Evolutionary conservation across 129 eudicot species (phyloP), one percentile per base, ranked within the genome.

Genomic region (Arctium minus): DNA sequence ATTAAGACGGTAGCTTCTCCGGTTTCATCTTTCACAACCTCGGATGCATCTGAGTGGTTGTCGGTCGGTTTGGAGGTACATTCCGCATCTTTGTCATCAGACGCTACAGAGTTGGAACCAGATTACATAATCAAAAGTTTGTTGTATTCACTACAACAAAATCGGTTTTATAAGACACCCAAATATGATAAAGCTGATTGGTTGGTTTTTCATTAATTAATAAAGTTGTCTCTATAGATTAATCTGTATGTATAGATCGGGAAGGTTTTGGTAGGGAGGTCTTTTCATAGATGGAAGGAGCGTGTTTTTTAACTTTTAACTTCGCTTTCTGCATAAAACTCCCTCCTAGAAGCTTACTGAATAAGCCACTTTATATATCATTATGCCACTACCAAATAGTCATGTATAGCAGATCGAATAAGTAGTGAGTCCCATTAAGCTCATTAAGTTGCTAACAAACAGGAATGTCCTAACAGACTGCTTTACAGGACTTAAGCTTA

Each of bases 1-100:
- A 27, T 73, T 73, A 73, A 53, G 64, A 73, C 50, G 42, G 9
- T 12, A 5, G 9, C 44, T 78, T 78, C 73, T 78, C 65, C 81
- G 7, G 42, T 11, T 27, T 38, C 84, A 12, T 53, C 69, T 65
- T 82, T 46, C 53, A 10, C 35, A 32, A 17, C 48, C 53, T 42
- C 77, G 4, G 83, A 68, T n/a, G 46, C 53, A 48, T 44, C 13
- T 1, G 48, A 33, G 68, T 46, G 81, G n/a, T 73, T 9, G 27
- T 73, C 60, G 13, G 3, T 67, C 35, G 33, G 70, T 10, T 64
- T 40, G 62, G 77, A 74, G 31, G 29, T 5, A 31, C 7, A 12
- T 81, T 75, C 80, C 46, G 4, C 77, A 74, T 13, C 13, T 12
- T 33, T 75, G n/a, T 77, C 46, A 7, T 35, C 81, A 48, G 13